Conservation (phyloP, 2,329 filamentous ascomycete species). For the Fragosphaeria purpurea region DNA sequence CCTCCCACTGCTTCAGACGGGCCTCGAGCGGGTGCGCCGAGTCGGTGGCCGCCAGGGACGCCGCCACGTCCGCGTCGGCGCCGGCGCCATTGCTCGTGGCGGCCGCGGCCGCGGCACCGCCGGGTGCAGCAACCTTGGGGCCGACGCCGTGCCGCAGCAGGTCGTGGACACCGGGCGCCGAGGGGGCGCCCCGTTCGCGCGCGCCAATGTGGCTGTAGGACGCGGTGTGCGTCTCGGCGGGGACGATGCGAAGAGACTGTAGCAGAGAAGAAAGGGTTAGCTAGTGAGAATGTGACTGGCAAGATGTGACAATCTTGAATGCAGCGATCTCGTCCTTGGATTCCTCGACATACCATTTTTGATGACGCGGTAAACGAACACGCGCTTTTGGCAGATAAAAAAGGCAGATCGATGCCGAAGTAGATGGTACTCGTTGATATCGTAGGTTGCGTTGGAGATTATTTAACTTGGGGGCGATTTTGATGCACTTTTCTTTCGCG, state of each 20-base stretch:
- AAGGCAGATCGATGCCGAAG: no score
- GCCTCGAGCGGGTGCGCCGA: slow-evolving; percentile 84
- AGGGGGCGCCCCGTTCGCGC: slow-evolving; percentile 64
- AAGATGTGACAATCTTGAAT: no score
- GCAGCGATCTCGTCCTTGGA: no score
- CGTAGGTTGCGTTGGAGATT: no score
- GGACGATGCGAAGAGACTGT: slow-evolving; percentile 84
- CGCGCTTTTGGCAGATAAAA: no score
- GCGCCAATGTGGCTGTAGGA: slow-evolving; percentile 51
- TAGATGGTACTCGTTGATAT: no score
- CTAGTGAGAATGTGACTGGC: background rate
- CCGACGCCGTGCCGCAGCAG: slow-evolving; percentile 77
- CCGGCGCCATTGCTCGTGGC: no score
- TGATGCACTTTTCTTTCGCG: no score
- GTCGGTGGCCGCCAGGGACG: slow-evolving; percentile 33
- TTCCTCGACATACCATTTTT: slow-evolving; percentile 36
- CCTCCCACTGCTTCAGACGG: slow-evolving; percentile 80
- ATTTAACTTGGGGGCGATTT: no score
- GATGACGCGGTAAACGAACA: no score
- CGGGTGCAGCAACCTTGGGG: slow-evolving; percentile 42
- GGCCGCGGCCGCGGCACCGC: slow-evolving; percentile 29
- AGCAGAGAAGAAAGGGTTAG: slow-evolving; percentile 1
- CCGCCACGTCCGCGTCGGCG: slow-evolving; percentile 32
- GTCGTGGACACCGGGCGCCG: slow-evolving; percentile 87
- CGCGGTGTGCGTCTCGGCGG: slow-evolving; percentile 54